Percentiles rank a stretch among this genome's conserved stretches.
Conservation (phyloP, 805 yeast genomes). For the Starmerella vaccinii region DNA sequence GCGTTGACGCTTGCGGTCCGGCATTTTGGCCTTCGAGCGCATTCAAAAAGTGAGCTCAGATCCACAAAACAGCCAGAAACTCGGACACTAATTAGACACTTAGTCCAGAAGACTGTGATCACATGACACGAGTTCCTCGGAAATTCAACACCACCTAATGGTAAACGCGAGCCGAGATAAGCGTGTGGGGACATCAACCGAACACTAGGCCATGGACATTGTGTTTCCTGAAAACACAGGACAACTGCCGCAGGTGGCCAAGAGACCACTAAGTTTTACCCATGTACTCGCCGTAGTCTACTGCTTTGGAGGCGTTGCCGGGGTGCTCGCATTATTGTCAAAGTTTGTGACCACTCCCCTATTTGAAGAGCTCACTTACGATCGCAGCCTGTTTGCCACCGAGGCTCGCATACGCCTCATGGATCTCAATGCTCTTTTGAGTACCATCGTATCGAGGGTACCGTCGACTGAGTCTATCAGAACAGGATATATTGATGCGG, state of each 20-base stretch:
- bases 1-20: slow-evolving; percentile 34
- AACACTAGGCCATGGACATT: slow-evolving; percentile 3
- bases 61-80: too few species aligned
- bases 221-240: slow-evolving; percentile 28
- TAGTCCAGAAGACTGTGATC: too few species aligned
- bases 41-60: not conserved
- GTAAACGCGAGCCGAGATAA: not conserved
- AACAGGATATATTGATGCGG: slow-evolving; percentile 23
- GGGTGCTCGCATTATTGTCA: slow-evolving; percentile 26
- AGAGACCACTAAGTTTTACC: slow-evolving; percentile 20
- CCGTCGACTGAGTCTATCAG: slow-evolving; percentile 20
- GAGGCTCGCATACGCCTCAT: slow-evolving; percentile 25
- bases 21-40: slow-evolving; percentile 19
- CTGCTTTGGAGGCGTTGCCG: slow-evolving; percentile 29
- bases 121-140: too few species aligned
- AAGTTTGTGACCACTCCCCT: slow-evolving; percentile 30
- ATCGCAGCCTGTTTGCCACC: slow-evolving; percentile 28
- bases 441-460: slow-evolving; percentile 17
- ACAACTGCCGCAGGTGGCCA: slow-evolving; percentile 12
- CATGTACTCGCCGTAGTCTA: slow-evolving; percentile 28
- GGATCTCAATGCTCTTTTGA: slow-evolving; percentile 24
- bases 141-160: too few species aligned
- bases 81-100: too few species aligned
- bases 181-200: not conserved
- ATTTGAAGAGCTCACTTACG: slow-evolving; percentile 28